Evolutionary conservation across 1,284 basidiomycete species (phyloP), one percentile per base, ranked within the genome.

Genomic region (Leccinum pachyderme): DNA sequence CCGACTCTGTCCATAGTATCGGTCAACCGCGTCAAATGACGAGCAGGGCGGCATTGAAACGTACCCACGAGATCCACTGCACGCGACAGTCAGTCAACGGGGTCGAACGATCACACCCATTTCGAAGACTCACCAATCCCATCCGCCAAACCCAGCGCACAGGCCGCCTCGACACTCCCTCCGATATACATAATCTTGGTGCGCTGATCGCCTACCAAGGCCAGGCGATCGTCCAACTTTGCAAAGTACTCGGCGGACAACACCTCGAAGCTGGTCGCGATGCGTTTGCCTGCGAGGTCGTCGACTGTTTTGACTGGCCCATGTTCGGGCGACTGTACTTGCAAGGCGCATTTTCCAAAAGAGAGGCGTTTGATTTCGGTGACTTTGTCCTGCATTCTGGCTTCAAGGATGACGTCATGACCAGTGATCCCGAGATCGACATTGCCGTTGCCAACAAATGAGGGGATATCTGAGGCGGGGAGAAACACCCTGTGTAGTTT

Each of bases 141-240:
- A 75, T 99, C 97, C 2, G 97, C 97, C 58, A 99, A 80, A 4
- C 97, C 97, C 7, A 99, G 79, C 1, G 96, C 86, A 75, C 97
- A 99, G 15, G 97, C 97, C 3, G 97, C 96, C 75, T 99, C 97
- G 1, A 99, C 97, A 66, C 93, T 95, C 1, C 97, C 97, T 6
- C 96, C 95, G 8, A 99, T 87, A 69, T 98, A 98, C 70, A 97
- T 93, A 54, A 99, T 93, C 67, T 81, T 83, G 0, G 96, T 98
- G 53, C 72, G 74, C 25, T 78, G 70, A 2, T 81, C 81, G 0
- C 74, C 81, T 2, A 69, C 63, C 15, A 84, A 70, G 18, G 79
- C 73, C 6, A 84, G 70, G 51, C 77, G 75, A 22, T 79, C 74
- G 67, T 99, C 96, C 0, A 98, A 61, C 47, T 81, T 72, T 2